Evolutionary conservation across 805 yeast species (phyloP).

Genomic region (Starmerella apicola): DNA sequence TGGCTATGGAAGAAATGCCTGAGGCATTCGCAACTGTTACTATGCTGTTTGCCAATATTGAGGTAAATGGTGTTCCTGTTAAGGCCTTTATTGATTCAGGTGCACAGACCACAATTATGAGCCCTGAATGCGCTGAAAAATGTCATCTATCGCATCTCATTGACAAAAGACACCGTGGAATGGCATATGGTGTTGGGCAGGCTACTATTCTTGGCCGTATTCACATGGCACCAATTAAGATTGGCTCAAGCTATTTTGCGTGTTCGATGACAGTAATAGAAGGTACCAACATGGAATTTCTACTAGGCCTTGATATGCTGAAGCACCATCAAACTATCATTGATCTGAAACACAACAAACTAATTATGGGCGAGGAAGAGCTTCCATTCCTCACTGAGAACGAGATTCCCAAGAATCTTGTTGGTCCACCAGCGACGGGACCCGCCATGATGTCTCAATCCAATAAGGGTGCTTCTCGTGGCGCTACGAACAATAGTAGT

Average conservation of each 20-base stretch:
- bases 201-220: constrained; percentile 68
- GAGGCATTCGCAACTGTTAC: constrained; percentile 73
- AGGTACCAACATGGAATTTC: constrained; percentile 40
- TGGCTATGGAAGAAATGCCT: constrained; percentile 80
- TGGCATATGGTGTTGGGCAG: constrained; percentile 84
- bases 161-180: constrained; percentile 68
- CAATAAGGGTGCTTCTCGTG: constrained; percentile 5
- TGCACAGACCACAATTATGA: constrained; percentile 77
- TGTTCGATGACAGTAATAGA: constrained; percentile 65
- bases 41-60: constrained; percentile 71
- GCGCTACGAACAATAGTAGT: constrained; percentile 4
- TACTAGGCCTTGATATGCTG: constrained; percentile 83
- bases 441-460: constrained; percentile 6
- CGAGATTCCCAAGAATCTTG: constrained; percentile 42
- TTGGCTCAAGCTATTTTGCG: constrained; percentile 53
- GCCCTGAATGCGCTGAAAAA: constrained; percentile 60
- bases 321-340: constrained; percentile 74
- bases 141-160: constrained; percentile 60
- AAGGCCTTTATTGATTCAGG: constrained; percentile 96
- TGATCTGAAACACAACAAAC: constrained; percentile 53
- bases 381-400: constrained; percentile 61
- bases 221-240: constrained; percentile 75
- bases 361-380: constrained; percentile 60
- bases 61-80: constrained; percentile 65
- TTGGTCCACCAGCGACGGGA: constrained; percentile 15